Percentiles rank a stretch among this genome's conserved stretches.
phyloP scores from a whole-genome alignment of 495 filamentous ascomycete species.

The Penicillium malachiteum region DNA sequence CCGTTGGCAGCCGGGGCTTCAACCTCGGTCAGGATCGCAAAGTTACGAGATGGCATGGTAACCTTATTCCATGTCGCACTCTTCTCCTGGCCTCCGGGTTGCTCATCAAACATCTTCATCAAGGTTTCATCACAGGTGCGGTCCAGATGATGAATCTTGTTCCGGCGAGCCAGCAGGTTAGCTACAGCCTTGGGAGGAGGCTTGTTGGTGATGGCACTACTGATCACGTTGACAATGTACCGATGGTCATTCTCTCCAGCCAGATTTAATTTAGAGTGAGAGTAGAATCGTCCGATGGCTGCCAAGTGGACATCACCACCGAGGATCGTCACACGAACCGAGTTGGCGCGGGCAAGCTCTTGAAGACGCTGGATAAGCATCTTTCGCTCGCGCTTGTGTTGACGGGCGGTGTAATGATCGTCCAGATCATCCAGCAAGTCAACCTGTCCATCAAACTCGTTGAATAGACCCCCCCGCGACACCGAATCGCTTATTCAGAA shows the following conservation, averaged over 20 bases:
- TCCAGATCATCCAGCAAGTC: conserved; percentile 92
- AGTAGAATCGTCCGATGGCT: conserved; percentile 74
- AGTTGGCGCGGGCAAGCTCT: conserved; percentile 64
- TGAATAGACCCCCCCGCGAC: conserved; percentile 83
- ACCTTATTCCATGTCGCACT: conserved; percentile 69
- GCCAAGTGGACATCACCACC: conserved; percentile 78
- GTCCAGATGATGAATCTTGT: conserved; percentile 93
- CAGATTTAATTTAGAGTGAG: conserved; percentile 60
- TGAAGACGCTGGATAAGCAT: conserved; percentile 73
- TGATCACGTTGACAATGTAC: conserved; percentile 75
- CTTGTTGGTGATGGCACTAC: conserved; percentile 87
- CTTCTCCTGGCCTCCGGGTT: conserved; percentile 70
- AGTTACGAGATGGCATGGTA: conserved; percentile 91
- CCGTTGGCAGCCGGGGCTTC: conserved; percentile 31
- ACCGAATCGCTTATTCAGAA: conserved; percentile 89
- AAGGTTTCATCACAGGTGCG: conserved; percentile 83
- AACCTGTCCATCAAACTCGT: conserved; percentile 85
- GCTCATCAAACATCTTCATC: conserved; percentile 78
- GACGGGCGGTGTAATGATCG: conserved; percentile 90
- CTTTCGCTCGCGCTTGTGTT: conserved; percentile 86
- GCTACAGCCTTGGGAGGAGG: conserved; percentile 88
- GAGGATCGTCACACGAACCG: conserved; percentile 79
- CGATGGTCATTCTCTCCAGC: conserved; percentile 62
- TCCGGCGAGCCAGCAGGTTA: conserved; percentile 77
- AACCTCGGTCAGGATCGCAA: conserved; percentile 74